Percentiles rank a stretch among this genome's conserved stretches.
Conservation (phyloP, 306 rosid species). For the Cucumis hystrix region DNA sequence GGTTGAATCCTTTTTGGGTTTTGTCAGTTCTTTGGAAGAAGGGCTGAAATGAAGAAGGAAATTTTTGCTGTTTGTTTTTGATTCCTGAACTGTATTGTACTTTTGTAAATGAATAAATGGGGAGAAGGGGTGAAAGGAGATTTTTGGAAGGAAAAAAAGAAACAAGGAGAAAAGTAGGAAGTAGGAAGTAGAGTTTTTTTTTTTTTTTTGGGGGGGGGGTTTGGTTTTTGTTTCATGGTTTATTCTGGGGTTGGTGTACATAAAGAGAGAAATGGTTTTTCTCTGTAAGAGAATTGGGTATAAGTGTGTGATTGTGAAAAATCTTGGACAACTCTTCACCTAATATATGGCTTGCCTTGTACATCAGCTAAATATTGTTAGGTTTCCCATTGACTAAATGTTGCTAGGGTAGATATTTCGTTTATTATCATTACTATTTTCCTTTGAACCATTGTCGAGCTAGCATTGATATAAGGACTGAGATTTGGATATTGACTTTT, state of each 20-base stretch:
- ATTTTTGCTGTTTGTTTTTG: slow-evolving; percentile 43
- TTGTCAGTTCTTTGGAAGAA: slow-evolving; percentile 9
- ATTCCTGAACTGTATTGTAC: slow-evolving; percentile 28
- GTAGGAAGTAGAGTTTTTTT: slow-evolving; percentile 35
- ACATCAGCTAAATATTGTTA: not conserved
- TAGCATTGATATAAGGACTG: no score
- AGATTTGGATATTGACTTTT: no score
- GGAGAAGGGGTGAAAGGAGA: slow-evolving; percentile 36
- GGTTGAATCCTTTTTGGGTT: slow-evolving; percentile 20
- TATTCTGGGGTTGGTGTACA: slow-evolving; percentile 64
- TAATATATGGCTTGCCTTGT: slow-evolving; percentile 23
- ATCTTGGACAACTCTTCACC: slow-evolving; percentile 36
- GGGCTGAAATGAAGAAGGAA: slow-evolving; percentile 20
- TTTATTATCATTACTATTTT: no score
- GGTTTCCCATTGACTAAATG: not conserved
- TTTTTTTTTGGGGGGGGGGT: slow-evolving; percentile 12
- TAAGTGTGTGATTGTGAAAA: slow-evolving; percentile 22
- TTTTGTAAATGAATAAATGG: slow-evolving; percentile 61
- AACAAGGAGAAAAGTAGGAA: slow-evolving; percentile 12
- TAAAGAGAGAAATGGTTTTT: slow-evolving; percentile 42
- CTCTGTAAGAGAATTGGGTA: slow-evolving; percentile 45
- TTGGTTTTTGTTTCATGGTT: slow-evolving; percentile 9
- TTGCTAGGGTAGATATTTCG: no score
- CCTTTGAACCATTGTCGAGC: no score
- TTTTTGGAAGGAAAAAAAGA: slow-evolving; percentile 22